Percentiles rank a stretch among this genome's conserved stretches.
Conservation (phyloP, 345 rosid species). For the Eutrema heterophyllum region DNA sequence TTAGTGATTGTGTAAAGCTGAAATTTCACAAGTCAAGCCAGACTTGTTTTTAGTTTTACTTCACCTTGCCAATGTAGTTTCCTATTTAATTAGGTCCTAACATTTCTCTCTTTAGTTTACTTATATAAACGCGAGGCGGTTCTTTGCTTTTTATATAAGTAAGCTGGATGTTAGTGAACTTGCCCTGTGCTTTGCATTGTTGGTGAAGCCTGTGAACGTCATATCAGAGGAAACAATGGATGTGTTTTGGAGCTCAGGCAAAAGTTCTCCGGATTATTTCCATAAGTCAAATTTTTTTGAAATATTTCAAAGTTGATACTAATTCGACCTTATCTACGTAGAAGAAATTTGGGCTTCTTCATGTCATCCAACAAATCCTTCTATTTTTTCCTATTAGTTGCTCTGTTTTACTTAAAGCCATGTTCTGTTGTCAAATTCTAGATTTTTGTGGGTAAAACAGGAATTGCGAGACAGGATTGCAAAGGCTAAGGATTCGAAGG, state of each 20-base stretch:
- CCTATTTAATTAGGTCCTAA: too few species aligned
- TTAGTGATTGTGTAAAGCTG: too few species aligned
- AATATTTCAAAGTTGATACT: conserved; percentile 49
- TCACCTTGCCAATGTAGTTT: too few species aligned
- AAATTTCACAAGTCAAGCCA: too few species aligned
- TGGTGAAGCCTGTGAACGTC: conserved; percentile 62
- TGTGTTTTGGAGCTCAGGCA: conserved; percentile 33
- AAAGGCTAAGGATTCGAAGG: conserved; percentile 47
- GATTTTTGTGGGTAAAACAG: conserved; percentile 26
- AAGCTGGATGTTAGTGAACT: conserved; percentile 68
- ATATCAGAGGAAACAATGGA: conserved; percentile 42
- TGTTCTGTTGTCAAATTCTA: too few species aligned
- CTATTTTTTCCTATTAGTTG: too few species aligned
- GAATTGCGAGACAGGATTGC: conserved; percentile 66
- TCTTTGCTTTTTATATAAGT: too few species aligned
- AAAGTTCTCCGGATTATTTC: conserved; percentile 36
- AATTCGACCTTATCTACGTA: conserved; percentile 50
- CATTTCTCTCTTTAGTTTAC: too few species aligned
- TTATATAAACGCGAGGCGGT: too few species aligned
- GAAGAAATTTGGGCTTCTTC: conserved; percentile 61
- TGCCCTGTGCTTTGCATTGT: conserved; percentile 56
- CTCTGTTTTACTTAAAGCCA: too few species aligned
- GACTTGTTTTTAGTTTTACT: too few species aligned
- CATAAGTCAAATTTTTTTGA: conserved; percentile 35
- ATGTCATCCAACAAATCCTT: conserved; percentile 65